phyloP scores from a whole-genome alignment of 2,329 filamentous ascomycete species.

The Aspergillus sp. region DNA sequence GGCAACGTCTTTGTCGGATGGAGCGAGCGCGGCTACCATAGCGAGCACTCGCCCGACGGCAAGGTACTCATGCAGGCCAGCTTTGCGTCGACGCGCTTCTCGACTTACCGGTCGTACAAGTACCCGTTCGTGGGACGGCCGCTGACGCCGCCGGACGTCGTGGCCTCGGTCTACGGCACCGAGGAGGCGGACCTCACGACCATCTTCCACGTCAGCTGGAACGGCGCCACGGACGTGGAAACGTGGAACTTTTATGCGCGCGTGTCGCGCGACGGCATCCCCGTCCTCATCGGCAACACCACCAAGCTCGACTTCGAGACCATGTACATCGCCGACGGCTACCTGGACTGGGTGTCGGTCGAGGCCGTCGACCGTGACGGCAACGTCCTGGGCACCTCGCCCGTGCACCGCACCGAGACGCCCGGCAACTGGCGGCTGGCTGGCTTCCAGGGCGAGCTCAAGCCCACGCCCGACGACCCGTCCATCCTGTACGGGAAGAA shows the following conservation, averaged over 20 bases:
- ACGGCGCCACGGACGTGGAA: slow-evolving; percentile 49
- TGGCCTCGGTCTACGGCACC: slow-evolving; percentile 31
- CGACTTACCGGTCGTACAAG: slow-evolving; percentile 43
- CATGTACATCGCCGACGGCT: slow-evolving; percentile 28
- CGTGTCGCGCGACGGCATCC: slow-evolving; percentile 18
- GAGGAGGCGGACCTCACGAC: slow-evolving; percentile 20
- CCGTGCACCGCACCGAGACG: slow-evolving; percentile 20
- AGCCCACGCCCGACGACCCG: slow-evolving; percentile 28
- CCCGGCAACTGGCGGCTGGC: slow-evolving; percentile 30
- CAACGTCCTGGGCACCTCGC: slow-evolving; percentile 27
- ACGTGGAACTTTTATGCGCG: slow-evolving; percentile 36
- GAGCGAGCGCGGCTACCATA: slow-evolving; percentile 36
- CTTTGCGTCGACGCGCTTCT: slow-evolving; percentile 33
- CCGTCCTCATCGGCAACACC: slow-evolving; percentile 24
- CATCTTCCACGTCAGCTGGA: slow-evolving; percentile 42
- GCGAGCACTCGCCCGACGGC: slow-evolving; percentile 34
- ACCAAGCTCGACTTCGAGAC: slow-evolving; percentile 38
- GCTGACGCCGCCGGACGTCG: slow-evolving; percentile 28
- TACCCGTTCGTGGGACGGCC: slow-evolving; percentile 35
- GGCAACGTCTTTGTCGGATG: slow-evolving; percentile 38
- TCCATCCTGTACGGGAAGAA: slow-evolving; percentile 18
- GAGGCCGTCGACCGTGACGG: slow-evolving; percentile 27
- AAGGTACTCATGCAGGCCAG: slow-evolving; percentile 34
- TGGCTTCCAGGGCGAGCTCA: slow-evolving; percentile 23
- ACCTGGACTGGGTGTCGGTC: slow-evolving; percentile 29